A percentile compares a stretch with the other conserved stretches of the same genome.
Evolutionary conservation across 352 stramenopile species (phyloP).

Genomic region (Peronospora belbahrii): DNA sequence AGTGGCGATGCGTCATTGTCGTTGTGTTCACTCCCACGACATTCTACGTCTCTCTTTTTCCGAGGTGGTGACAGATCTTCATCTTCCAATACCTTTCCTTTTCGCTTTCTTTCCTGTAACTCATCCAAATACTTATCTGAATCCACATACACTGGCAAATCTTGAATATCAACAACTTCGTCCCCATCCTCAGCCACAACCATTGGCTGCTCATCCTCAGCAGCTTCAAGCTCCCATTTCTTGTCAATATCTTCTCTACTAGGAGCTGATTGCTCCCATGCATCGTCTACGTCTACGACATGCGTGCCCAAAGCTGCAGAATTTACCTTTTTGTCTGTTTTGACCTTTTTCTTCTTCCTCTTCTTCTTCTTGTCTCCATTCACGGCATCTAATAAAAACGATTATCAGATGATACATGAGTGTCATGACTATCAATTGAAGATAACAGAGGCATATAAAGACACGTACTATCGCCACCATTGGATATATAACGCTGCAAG

Average conservation of each 20-base stretch:
- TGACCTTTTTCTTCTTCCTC: conserved; percentile 56
- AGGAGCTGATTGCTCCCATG: conserved; percentile 44
- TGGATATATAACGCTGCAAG: conserved; percentile 67
- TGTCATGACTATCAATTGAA: conserved; percentile 1
- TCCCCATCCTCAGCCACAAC: conserved; percentile 39
- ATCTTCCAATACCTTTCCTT: conserved; percentile 12
- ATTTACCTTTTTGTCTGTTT: conserved; percentile 43
- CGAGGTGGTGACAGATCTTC: conserved; percentile 44
- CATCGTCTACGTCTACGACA: conserved; percentile 56
- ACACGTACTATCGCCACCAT: conserved; percentile 21
- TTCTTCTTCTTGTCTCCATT: conserved; percentile 49
- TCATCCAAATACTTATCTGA: conserved; percentile 56
- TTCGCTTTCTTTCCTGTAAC: conserved; percentile 25
- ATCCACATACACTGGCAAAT: conserved; percentile 68
- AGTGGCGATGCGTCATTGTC: conserved; percentile 27
- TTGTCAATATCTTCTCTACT: conserved; percentile 42
- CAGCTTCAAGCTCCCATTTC: conserved; percentile 52
- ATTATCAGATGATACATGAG: background rate
- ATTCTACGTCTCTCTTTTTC: conserved; percentile 15
- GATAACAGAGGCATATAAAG: background rate
- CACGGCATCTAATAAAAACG: conserved; percentile 7
- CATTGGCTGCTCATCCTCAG: conserved; percentile 33
- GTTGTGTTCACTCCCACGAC: conserved; percentile 16
- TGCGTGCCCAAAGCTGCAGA: conserved; percentile 14
- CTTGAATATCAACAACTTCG: conserved; percentile 47